These are phyloP conservation scores for Leersia perrieri DNA, from an alignment of 176 grass and related monocot genomes.

Conservation along the genomic window DNA sequence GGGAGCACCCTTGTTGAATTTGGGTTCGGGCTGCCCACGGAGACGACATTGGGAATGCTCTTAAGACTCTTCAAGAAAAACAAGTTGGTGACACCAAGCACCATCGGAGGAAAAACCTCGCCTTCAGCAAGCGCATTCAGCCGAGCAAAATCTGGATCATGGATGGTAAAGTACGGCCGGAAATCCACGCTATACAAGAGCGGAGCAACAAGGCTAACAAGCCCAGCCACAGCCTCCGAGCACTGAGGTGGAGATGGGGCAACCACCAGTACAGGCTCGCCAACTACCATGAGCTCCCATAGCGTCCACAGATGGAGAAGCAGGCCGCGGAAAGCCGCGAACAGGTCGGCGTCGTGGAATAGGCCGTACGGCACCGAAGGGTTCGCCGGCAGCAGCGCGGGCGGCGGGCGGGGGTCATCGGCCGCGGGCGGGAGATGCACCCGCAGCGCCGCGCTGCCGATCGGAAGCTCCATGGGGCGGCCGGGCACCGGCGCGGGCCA, in stretches of 20 bases:
- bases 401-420: constrained; percentile 43
- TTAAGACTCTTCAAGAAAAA: constrained; percentile 91
- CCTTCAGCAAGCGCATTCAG: constrained; percentile 75
- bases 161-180: constrained; percentile 95
- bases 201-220: constrained; percentile 90
- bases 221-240: constrained; percentile 81
- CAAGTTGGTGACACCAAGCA: constrained; percentile 92
- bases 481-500: constrained; percentile 71
- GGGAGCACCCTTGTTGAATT: constrained; percentile 68
- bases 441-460: constrained; percentile 69
- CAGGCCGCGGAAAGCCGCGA: constrained; percentile 68
- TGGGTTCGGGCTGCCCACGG: constrained; percentile 71
- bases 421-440: constrained; percentile 69
- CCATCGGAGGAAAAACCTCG: constrained; percentile 69
- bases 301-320: constrained; percentile 93
- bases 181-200: constrained; percentile 77
- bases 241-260: constrained; percentile 85
- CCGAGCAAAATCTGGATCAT: constrained; percentile 84
- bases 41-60: constrained; percentile 72
- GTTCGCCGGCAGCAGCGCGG: constrained; percentile 51
- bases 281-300: constrained; percentile 90
- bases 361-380: constrained; percentile 68
- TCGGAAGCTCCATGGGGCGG: constrained; percentile 71
- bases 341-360: constrained; percentile 92
- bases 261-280: constrained; percentile 69